Evolutionary conservation across 495 filamentous ascomycete species (phyloP).

Genomic region (Xylaria intraflava): DNA sequence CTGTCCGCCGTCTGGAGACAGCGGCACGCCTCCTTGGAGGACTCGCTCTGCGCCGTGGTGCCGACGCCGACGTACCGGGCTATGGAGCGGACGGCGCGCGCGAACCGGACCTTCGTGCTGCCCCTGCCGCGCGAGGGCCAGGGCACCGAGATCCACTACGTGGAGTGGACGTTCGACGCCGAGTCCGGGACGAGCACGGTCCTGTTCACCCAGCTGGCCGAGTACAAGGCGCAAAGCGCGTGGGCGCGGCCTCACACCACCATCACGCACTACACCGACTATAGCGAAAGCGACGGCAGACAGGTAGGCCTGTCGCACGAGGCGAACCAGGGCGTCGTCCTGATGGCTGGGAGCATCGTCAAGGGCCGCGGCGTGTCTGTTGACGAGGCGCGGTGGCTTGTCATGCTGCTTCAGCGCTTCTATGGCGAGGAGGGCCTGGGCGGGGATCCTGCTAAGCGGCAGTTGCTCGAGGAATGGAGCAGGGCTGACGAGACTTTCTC

Average conservation of each 20-base stretch:
- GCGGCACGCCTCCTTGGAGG: constrained; percentile 62
- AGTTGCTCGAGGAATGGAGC: constrained; percentile 75
- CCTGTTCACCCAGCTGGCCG: constrained; percentile 85
- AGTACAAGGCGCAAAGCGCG: constrained; percentile 86
- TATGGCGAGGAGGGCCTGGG: constrained; percentile 54
- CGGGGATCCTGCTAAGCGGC: constrained; percentile 38
- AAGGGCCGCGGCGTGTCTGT: constrained; percentile 70
- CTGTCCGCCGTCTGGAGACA: constrained; percentile 86
- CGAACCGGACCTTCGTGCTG: constrained; percentile 82
- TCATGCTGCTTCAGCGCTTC: constrained; percentile 94
- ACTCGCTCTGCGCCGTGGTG: constrained; percentile 75
- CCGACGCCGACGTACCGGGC: constrained; percentile 61
- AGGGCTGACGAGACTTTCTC: constrained; percentile 70
- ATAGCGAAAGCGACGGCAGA: neutral
- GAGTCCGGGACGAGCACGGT: constrained; percentile 66
- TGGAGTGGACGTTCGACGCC: constrained; percentile 66
- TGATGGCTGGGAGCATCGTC: constrained; percentile 76
- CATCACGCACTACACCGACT: constrained; percentile 78
- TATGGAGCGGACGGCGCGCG: constrained; percentile 60
- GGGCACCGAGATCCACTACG: constrained; percentile 77
- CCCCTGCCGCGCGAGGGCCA: constrained; percentile 67
- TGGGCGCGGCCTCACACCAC: constrained; percentile 89
- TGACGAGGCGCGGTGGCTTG: constrained; percentile 75
- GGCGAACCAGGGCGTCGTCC: constrained; percentile 63
- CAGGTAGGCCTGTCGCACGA: constrained; percentile 37